These are phyloP conservation scores for Boletus sp. DNA, from an alignment of 768 basidiomycete genomes.

Conservation along the genomic window DNA sequence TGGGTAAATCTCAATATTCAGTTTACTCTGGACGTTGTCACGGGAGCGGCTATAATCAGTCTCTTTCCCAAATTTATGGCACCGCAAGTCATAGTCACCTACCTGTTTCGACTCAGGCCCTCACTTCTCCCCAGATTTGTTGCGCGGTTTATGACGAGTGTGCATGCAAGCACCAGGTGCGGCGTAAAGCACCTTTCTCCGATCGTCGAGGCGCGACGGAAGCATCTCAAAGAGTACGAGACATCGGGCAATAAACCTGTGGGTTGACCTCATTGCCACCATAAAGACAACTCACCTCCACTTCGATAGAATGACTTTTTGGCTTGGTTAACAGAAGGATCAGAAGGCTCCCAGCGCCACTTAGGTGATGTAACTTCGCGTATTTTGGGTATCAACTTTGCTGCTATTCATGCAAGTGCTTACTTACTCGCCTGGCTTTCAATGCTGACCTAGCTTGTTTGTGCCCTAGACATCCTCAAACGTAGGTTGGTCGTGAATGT, in stretches of 20 bases:
- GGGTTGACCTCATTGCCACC: not conserved
- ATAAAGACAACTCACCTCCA: not conserved
- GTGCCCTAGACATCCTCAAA: constrained; percentile 7
- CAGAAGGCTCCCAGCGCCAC: constrained; percentile 9
- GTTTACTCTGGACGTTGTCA: too few relatives aligned
- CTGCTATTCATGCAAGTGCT: constrained; percentile 22
- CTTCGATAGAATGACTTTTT: constrained; percentile 30
- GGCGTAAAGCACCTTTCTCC: constrained; percentile 22
- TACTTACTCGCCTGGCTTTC: fast-evolving
- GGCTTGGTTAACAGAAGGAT: constrained; percentile 32
- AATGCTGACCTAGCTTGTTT: not conserved
- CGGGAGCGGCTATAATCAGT: constrained; percentile 16
- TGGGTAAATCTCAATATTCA: constrained; percentile 30
- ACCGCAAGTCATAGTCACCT: too few relatives aligned
- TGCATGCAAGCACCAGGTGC: not conserved
- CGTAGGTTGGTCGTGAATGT: not conserved
- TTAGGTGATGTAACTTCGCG: constrained; percentile 19
- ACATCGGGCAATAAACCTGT: not conserved
- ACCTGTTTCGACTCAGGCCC: not conserved
- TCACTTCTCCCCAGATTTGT: constrained; percentile 1
- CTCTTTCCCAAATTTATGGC: constrained; percentile 33
- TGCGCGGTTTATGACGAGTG: too few relatives aligned
- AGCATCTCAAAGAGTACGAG: not conserved
- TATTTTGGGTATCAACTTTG: constrained; percentile 18
- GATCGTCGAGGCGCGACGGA: constrained; percentile 16